Evolutionary conservation across 164 flowering plant species (phyloP), one percentile per base, ranked within the genome.

Genomic region (Saururus chinensis): DNA sequence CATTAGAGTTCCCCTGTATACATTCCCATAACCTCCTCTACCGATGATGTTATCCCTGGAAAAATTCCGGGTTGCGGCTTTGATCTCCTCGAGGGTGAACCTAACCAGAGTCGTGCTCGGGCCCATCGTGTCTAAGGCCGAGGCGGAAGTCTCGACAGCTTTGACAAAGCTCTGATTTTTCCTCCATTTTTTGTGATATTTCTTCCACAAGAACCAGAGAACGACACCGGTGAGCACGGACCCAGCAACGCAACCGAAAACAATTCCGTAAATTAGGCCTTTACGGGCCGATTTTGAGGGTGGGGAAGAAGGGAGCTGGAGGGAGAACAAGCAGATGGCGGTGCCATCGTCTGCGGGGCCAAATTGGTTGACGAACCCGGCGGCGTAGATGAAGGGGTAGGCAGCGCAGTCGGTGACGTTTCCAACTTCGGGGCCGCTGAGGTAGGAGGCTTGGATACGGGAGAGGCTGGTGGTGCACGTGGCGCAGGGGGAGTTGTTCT

Each of bases 21-120:
- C 96, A 79, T 88, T 92, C 53, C 98, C 95, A 66, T 84, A 92
- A 3, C 90, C 93, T 59, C 98, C 98, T 63, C 64, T 81, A 25
- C 96, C 98, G 58, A 92, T 77, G n/a, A 92, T 82, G 67, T 77
- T 73, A 0, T 81, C 78, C 64, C 87, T 74, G 0, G 77, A 72
- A 74, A 92, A 92, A 75, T 82, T 88, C 64, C 67, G 64, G 0
- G 98, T 88, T 0, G 92, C 86, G 45, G 68, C 62, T 71, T 74
- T 88, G 57, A 92, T 81, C 40, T 88, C 92, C 16, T 87, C 95
- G n/a, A 82, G 64, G 0, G 76, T 75, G 70, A 75, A 87, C 71
- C 65, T 80, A 60, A 81, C 68, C 73, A 88, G 51, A 7, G 71
- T 74, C 9, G 90, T 81, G 60, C 89, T 84, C 24, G 73, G 77